Conservation (phyloP, 2,329 filamentous ascomycete genomes). For the Aspergillus melleus region DNA sequence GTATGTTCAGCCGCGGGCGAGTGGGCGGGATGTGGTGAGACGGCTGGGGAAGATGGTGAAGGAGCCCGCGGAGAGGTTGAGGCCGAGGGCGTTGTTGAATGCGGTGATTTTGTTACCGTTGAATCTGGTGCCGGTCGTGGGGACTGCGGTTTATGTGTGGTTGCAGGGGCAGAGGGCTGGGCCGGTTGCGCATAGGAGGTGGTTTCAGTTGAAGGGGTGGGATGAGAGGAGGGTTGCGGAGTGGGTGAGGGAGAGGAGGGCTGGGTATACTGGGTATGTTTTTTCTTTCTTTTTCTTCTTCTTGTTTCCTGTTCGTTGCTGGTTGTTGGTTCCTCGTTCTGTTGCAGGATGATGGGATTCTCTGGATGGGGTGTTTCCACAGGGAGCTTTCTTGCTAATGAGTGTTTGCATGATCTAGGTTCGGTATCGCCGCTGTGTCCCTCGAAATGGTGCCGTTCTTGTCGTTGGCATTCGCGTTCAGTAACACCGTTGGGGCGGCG, state of each 20-base stretch:
- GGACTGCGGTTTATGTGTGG: conserved; percentile 76
- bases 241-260: conserved; percentile 69
- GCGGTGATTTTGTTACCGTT: conserved; percentile 85
- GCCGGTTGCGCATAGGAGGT: conserved; percentile 61
- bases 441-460: conserved; percentile 82
- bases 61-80: conserved; percentile 52
- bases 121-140: conserved; percentile 89
- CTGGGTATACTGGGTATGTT: conserved; percentile 76
- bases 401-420: conserved; percentile 26
- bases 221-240: conserved; percentile 61
- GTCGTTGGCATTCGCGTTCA: conserved; percentile 84
- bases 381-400: background rate
- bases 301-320: background rate
- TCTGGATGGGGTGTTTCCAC: no score
- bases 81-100: conserved; percentile 64
- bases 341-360: background rate
- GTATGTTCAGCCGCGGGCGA: conserved; percentile 59
- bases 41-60: conserved; percentile 59
- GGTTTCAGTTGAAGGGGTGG: conserved; percentile 92
- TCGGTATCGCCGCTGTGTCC: conserved; percentile 76
- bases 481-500: conserved; percentile 87
- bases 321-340: background rate
- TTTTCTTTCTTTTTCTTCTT: conserved; percentile 1
- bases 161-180: conserved; percentile 66
- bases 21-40: conserved; percentile 50